A percentile compares a stretch with the other conserved stretches of the same genome.
These are phyloP conservation scores for Pouteria campechiana DNA, from an alignment of 179 eudicot genomes.

Conservation along the genomic window DNA sequence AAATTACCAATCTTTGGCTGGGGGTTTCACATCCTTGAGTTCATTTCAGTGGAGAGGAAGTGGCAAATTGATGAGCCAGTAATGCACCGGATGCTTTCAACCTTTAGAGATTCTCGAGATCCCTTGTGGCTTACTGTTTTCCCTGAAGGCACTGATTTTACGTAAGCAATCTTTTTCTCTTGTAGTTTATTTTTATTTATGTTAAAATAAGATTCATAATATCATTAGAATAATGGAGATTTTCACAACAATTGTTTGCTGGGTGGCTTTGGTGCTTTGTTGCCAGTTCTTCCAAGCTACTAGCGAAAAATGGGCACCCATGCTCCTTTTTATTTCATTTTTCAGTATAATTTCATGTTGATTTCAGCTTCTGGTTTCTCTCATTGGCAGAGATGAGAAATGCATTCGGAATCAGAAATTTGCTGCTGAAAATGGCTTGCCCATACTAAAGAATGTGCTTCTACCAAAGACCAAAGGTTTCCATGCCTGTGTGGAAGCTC, in stretches of 20 bases:
- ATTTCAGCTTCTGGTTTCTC: too few species aligned
- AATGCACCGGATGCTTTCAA: constrained; percentile 54
- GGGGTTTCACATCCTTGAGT: constrained; percentile 89
- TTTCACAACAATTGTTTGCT: not conserved
- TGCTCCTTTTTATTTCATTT: too few species aligned
- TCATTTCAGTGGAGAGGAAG: constrained; percentile 77
- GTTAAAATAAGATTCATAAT: too few species aligned
- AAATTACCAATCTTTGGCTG: constrained; percentile 81
- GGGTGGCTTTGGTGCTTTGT: not conserved
- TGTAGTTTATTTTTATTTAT: not conserved
- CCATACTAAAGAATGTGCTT: constrained; percentile 59
- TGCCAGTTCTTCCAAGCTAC: too few species aligned
- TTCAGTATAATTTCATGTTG: too few species aligned
- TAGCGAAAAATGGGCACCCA: too few species aligned
- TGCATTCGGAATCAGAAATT: constrained; percentile 52
- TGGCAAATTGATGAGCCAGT: constrained; percentile 76
- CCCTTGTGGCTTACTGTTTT: constrained; percentile 80
- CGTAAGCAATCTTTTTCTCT: constrained; percentile 30
- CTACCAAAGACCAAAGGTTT: constrained; percentile 82
- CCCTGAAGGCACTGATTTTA: constrained; percentile 93
- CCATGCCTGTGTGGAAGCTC: constrained; percentile 54
- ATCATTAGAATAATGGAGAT: too few species aligned
- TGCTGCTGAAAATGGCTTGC: constrained; percentile 58
- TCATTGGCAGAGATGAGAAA: constrained; percentile 49
- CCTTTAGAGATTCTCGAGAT: constrained; percentile 38